A percentile compares a stretch with the other conserved stretches of the same genome.
These are phyloP conservation scores for Pichia norvegensis DNA, from an alignment of 1,139 yeast genomes.

Conservation along the genomic window DNA sequence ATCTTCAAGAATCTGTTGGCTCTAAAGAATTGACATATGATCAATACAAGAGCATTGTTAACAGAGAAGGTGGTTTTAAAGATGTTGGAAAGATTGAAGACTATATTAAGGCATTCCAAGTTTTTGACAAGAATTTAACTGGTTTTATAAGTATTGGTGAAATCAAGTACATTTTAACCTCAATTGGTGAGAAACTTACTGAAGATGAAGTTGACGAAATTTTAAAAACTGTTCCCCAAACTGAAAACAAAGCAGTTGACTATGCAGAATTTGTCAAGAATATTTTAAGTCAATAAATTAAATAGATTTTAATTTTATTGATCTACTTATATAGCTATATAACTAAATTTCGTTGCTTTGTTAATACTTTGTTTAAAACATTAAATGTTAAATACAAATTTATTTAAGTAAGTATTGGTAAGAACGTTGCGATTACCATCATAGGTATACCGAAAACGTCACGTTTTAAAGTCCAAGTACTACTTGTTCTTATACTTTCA, in stretches of 20 bases:
- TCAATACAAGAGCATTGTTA: conserved; percentile 67
- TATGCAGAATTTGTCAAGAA: conserved; percentile 92
- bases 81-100: conserved; percentile 93
- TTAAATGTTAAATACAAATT: background rate
- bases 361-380: conserved; percentile 13
- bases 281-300: conserved; percentile 66
- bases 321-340: conserved; percentile 10
- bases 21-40: conserved; percentile 56
- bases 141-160: conserved; percentile 98
- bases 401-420: conserved; percentile 50
- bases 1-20: conserved; percentile 41
- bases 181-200: conserved; percentile 84
- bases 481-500: conserved; percentile 56
- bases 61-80: conserved; percentile 86
- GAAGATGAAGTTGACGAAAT: conserved; percentile 93
- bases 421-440: conserved; percentile 91
- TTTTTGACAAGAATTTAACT: conserved; percentile 89
- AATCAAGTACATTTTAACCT: conserved; percentile 84
- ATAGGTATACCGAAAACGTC: conserved; percentile 64
- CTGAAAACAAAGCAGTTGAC: conserved; percentile 90
- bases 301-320: background rate
- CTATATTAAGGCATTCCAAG: conserved; percentile 95
- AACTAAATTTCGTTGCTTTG: conserved; percentile 1
- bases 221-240: conserved; percentile 88
- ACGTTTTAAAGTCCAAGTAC: conserved; percentile 79